phyloP scores from a whole-genome alignment of 2,329 filamentous ascomycete species.

The Phaeosphaeriaceae sp. region DNA sequence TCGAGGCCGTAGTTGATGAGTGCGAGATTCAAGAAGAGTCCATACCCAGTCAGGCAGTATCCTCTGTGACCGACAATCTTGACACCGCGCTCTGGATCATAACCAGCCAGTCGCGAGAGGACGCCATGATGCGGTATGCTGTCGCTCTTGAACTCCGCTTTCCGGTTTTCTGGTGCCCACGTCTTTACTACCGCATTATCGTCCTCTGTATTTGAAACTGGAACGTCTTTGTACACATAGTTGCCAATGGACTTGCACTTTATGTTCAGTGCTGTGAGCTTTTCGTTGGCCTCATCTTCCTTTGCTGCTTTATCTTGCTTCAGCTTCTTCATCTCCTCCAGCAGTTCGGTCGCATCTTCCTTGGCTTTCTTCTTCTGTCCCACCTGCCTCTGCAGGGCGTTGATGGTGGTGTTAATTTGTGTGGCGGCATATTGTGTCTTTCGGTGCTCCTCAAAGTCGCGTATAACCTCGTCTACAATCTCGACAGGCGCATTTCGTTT shows the following conservation, averaged over 20 bases:
- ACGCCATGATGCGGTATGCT: conserved; percentile 94
- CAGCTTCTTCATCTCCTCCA: conserved; percentile 77
- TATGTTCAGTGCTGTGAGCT: conserved; percentile 73
- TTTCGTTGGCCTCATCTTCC: conserved; percentile 75
- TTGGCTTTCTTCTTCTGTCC: conserved; percentile 89
- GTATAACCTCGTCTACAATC: conserved; percentile 88
- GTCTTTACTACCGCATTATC: conserved; percentile 78
- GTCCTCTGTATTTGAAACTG: conserved; percentile 84
- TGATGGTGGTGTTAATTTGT: conserved; percentile 84
- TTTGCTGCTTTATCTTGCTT: conserved; percentile 83
- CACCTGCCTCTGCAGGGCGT: conserved; percentile 88
- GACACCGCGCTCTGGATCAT: conserved; percentile 78
- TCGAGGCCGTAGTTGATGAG: conserved; percentile 94
- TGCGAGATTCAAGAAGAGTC: conserved; percentile 89
- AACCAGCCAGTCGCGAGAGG: conserved; percentile 83
- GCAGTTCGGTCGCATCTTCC: conserved; percentile 81
- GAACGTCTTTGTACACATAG: conserved; percentile 88
- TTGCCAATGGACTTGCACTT: conserved; percentile 89
- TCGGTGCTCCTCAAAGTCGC: conserved; percentile 83
- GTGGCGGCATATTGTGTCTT: conserved; percentile 79
- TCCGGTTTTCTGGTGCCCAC: conserved; percentile 80
- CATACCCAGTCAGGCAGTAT: conserved; percentile 90
- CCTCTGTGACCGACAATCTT: conserved; percentile 95
- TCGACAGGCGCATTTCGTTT: conserved; percentile 80
- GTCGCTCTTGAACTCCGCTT: conserved; percentile 78